phyloP scores from a whole-genome alignment of 2,329 filamentous ascomycete species.

The Dactylellina leptospora region DNA sequence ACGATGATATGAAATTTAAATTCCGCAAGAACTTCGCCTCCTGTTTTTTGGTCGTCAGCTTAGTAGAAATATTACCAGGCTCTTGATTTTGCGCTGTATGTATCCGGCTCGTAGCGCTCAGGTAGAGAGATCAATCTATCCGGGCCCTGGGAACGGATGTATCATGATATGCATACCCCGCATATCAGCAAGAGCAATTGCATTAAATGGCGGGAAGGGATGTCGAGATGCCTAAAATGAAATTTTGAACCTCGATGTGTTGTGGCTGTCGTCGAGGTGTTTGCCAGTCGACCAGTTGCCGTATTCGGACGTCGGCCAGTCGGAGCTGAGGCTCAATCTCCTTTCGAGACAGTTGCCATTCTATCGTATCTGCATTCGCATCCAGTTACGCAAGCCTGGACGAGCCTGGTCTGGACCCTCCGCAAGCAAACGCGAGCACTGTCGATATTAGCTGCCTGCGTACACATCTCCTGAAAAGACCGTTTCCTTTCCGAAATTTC shows the following conservation, averaged over 20 bases:
- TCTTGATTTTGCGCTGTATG: background rate
- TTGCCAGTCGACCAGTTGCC: slow-evolving; percentile 28
- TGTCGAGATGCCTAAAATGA: slow-evolving; percentile 50
- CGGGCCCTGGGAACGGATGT: slow-evolving; percentile 47
- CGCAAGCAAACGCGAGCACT: slow-evolving; percentile 21
- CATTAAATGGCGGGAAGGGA: slow-evolving; percentile 31
- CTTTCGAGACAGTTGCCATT: slow-evolving; percentile 6
- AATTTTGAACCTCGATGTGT: slow-evolving; percentile 8
- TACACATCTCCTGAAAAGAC: background rate
- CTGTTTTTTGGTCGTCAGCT: slow-evolving; percentile 29
- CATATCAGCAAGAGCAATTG: slow-evolving; percentile 29
- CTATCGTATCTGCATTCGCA: slow-evolving; percentile 48
- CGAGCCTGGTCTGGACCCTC: background rate
- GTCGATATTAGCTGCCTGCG: background rate
- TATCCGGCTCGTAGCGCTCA: slow-evolving; percentile 21
- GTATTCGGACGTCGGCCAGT: background rate
- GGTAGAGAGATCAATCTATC: slow-evolving; percentile 24
- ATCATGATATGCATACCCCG: slow-evolving; percentile 55
- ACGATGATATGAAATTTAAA: slow-evolving; percentile 5
- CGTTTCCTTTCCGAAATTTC: background rate
- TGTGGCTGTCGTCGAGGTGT: slow-evolving; percentile 22
- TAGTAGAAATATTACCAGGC: slow-evolving; percentile 2
- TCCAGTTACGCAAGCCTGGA: slow-evolving; percentile 48
- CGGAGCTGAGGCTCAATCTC: slow-evolving; percentile 29
- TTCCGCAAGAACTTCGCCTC: slow-evolving; percentile 23